Base-by-base conservation (phyloP, 1,284 basidiomycete species). In the Trametes pubescens region DNA sequence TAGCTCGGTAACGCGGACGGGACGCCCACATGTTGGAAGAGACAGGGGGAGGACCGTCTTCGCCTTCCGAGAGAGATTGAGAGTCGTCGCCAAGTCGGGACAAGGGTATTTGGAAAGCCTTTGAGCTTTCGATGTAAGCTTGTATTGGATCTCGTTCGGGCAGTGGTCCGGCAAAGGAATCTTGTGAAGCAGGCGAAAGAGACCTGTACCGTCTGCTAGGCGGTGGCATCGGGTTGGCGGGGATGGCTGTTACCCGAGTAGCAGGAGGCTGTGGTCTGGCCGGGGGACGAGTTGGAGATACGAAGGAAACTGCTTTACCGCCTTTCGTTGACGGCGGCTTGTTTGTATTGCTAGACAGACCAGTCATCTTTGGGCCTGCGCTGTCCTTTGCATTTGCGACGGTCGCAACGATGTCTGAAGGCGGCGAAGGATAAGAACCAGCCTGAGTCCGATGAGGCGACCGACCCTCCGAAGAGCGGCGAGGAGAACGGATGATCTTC, bases 101-200 rank as follows among this genome's bases (percentile, higher is more conserved):
- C 53, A 90, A 74, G 59, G 88, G 88, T 26, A 85, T 74, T 43
- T 82, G 73, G 61, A 91, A 89, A 56, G 82, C 79, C 66, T 79
- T 83, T 26, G 83, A 76, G n/a, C 77, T 77, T 9, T 83, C 79
- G 10, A 88, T 69, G 71, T 81, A 84, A 24, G 73, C 74, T 59
- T 81, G 78, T 38, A 79, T 80, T 10, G 80, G 81, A 62, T 88
- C 83, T 51, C 81, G 78, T 21, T 57, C 65, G 5, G 82, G 78
- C 37, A 79, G 65, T 16, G 80, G 78, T 34, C 78, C 84, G 47
- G 80, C 86, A 65, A 91, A 90, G 1, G 89, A 91, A 71, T 90
- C 89, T 71, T 84, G 81, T 2, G 87, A 80, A 7, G 73, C 53
- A 34, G 72, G 69, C 6, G 82, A 81, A 34, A 77, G 75, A 21